Conservation (phyloP, 257 asterid species). For the Solanum pennellii region DNA sequence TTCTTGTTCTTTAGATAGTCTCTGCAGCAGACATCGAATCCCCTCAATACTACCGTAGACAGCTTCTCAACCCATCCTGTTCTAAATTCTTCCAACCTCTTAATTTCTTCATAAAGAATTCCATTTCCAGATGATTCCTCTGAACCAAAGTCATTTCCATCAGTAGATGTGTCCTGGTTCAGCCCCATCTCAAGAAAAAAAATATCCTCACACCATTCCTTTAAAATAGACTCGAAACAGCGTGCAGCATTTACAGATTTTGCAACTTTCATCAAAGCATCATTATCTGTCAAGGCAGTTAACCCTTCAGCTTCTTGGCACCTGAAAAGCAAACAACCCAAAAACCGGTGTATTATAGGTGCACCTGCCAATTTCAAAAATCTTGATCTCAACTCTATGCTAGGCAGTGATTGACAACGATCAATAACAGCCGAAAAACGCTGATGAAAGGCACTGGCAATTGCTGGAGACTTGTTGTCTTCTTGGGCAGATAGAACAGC, state of each 20-base stretch:
- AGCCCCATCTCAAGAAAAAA: slow-evolving; percentile 78
- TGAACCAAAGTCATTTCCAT: neutral
- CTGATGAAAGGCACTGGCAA: slow-evolving; percentile 45
- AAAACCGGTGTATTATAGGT: slow-evolving; percentile 45
- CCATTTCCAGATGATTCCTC: slow-evolving; percentile 22
- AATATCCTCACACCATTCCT: slow-evolving; percentile 75
- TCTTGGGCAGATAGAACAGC: slow-evolving; percentile 42
- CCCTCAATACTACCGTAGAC: slow-evolving; percentile 75
- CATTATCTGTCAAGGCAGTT: slow-evolving; percentile 78
- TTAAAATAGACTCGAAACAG: slow-evolving; percentile 36
- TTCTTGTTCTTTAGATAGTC: slow-evolving; percentile 77
- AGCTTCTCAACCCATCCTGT: slow-evolving; percentile 73
- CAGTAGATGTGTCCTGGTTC: slow-evolving; percentile 20
- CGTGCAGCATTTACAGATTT: slow-evolving; percentile 61
- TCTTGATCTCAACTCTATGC: slow-evolving; percentile 54
- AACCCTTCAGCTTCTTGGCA: slow-evolving; percentile 97
- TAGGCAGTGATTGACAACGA: slow-evolving; percentile 77
- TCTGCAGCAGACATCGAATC: slow-evolving; percentile 68
- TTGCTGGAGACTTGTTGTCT: slow-evolving; percentile 58
- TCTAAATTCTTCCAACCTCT: slow-evolving; percentile 43
- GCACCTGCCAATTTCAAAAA: slow-evolving; percentile 46
- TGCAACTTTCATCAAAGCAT: slow-evolving; percentile 67
- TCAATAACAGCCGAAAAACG: slow-evolving; percentile 47
- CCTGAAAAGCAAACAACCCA: slow-evolving; percentile 50
- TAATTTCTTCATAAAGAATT: slow-evolving; percentile 43